These are phyloP conservation scores for Penicillium bialowiezense DNA, from an alignment of 495 filamentous ascomycete species.

Conservation along the genomic window DNA sequence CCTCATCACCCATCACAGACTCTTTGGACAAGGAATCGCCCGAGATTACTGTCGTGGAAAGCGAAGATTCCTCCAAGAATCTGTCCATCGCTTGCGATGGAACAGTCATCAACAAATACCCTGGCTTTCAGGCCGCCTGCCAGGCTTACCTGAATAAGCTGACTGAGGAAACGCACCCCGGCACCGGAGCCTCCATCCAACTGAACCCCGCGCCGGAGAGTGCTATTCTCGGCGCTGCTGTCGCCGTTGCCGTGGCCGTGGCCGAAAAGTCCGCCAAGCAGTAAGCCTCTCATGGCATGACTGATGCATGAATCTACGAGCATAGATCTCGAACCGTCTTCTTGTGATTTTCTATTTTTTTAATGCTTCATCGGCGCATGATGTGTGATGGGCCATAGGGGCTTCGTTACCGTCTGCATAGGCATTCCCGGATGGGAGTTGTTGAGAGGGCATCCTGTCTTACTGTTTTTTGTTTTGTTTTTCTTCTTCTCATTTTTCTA, in stretches of 20 bases:
- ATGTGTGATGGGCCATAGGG: slow-evolving; percentile 1
- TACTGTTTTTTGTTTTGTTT: not conserved
- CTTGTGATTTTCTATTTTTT: slow-evolving; percentile 17
- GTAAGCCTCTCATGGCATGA: slow-evolving; percentile 4
- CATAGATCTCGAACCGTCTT: slow-evolving; percentile 11
- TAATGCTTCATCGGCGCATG: slow-evolving; percentile 15
- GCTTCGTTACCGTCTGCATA: slow-evolving; percentile 6
- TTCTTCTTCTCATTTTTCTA: not conserved
- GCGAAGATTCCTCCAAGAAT: slow-evolving; percentile 26
- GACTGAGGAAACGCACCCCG: slow-evolving; percentile 27
- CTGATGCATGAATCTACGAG: slow-evolving; percentile 12
- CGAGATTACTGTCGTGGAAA: slow-evolving; percentile 44
- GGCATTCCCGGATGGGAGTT: slow-evolving; percentile 2
- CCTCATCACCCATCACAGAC: slow-evolving; percentile 16
- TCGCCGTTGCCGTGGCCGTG: slow-evolving; percentile 51
- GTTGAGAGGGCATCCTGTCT: not conserved
- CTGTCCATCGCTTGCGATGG: slow-evolving; percentile 56
- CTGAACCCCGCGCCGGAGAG: slow-evolving; percentile 51
- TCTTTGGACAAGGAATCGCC: slow-evolving; percentile 30
- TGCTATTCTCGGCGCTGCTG: slow-evolving; percentile 55
- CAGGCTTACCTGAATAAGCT: slow-evolving; percentile 50
- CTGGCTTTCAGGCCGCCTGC: slow-evolving; percentile 50
- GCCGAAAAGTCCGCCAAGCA: slow-evolving; percentile 17
- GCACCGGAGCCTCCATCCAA: slow-evolving; percentile 25
- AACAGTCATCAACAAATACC: slow-evolving; percentile 60